Percentiles rank a stretch among this genome's conserved stretches.
phyloP scores from a whole-genome alignment of 2,329 filamentous ascomycete species.

The Coniochaeta pulveracea region DNA sequence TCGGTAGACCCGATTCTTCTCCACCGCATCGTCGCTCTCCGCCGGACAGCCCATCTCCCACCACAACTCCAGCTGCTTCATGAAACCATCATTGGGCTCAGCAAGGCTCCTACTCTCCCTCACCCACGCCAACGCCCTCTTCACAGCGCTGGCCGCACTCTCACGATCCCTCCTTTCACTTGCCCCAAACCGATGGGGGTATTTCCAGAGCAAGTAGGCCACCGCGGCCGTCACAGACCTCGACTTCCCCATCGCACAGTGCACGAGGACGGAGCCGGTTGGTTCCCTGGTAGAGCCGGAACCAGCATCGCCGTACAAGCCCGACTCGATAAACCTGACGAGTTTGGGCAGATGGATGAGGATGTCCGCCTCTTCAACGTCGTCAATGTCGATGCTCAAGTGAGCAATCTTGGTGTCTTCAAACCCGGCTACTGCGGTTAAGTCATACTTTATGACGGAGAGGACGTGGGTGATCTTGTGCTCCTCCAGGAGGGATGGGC shows the following conservation, averaged over 20 bases:
- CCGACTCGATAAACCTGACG: conserved; percentile 74
- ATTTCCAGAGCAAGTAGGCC: conserved; percentile 70
- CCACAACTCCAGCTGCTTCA: conserved; percentile 78
- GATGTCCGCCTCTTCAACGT: conserved; percentile 81
- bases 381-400: conserved; percentile 74
- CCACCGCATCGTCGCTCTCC: conserved; percentile 38
- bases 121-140: conserved; percentile 56
- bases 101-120: conserved; percentile 62
- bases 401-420: conserved; percentile 51
- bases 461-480: conserved; percentile 80
- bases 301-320: conserved; percentile 30
- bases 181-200: conserved; percentile 39
- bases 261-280: conserved; percentile 39
- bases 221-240: conserved; percentile 76
- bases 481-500: conserved; percentile 56
- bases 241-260: conserved; percentile 92
- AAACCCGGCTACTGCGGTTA: conserved; percentile 21
- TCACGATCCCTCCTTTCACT: conserved; percentile 31
- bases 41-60: conserved; percentile 74
- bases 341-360: conserved; percentile 68
- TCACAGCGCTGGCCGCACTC: conserved; percentile 33
- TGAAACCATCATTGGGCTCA: conserved; percentile 87
- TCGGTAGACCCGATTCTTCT: conserved; percentile 50
- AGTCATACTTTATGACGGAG: conserved; percentile 52
- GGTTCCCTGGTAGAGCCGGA: not conserved